Evolutionary conservation across 2,329 filamentous ascomycete genomes (phyloP).

Genomic region (Zalaria sp.): DNA sequence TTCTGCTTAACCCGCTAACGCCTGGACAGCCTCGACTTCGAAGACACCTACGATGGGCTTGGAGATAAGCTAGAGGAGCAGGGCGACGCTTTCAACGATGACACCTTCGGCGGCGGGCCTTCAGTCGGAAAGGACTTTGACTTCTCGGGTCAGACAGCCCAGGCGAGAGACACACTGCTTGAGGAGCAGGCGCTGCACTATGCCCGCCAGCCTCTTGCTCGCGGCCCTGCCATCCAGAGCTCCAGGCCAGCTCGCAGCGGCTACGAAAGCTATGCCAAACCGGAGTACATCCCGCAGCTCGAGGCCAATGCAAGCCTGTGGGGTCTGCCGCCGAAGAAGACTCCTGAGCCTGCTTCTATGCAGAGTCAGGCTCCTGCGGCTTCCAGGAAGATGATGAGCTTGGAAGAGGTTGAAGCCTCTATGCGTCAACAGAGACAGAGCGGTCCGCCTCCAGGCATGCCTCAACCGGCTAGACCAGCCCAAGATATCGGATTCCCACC

Average conservation of each 20-base stretch:
- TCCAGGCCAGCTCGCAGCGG: slow-evolving; percentile 59
- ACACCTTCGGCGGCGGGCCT: slow-evolving; percentile 57
- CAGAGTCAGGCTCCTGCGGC: slow-evolving; percentile 15
- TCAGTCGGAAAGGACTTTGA: slow-evolving; percentile 85
- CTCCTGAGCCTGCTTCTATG: slow-evolving; percentile 16
- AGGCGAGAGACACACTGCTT: slow-evolving; percentile 71
- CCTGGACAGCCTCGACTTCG: slow-evolving; percentile 63
- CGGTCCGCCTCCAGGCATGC: slow-evolving; percentile 27
- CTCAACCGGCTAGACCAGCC: slow-evolving; percentile 25
- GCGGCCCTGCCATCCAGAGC: slow-evolving; percentile 26
- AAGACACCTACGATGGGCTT: slow-evolving; percentile 93
- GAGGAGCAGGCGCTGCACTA: slow-evolving; percentile 81
- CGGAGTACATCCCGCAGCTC: slow-evolving; percentile 74
- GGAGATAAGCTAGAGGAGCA: slow-evolving; percentile 83
- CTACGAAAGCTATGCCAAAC: slow-evolving; percentile 81
- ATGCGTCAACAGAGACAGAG: slow-evolving; percentile 55
- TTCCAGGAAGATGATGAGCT: slow-evolving; percentile 72
- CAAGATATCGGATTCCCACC: slow-evolving; percentile 12
- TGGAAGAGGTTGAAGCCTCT: slow-evolving; percentile 92
- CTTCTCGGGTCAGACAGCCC: slow-evolving; percentile 85
- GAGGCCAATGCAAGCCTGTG: slow-evolving; percentile 89
- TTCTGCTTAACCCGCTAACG: slow-evolving; percentile 13
- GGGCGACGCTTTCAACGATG: slow-evolving; percentile 90
- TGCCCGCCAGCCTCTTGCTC: slow-evolving; percentile 52
- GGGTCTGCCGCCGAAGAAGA: slow-evolving; percentile 53